These are phyloP conservation scores for Basidioascus undulatus DNA, from an alignment of 768 basidiomycete species.

Conservation along the genomic window DNA sequence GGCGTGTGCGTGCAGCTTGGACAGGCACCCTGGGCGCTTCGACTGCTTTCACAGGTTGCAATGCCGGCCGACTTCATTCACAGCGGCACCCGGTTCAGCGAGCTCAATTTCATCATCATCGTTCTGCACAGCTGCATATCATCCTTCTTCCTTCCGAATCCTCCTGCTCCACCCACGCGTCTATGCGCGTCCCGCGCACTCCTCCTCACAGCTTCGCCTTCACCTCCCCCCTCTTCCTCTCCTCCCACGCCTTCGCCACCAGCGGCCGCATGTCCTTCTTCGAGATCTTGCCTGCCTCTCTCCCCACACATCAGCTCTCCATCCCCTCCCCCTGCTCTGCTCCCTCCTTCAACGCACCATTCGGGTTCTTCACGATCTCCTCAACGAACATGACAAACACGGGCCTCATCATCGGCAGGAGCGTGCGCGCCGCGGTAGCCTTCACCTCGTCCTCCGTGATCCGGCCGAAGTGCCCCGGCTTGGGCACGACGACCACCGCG, in stretches of 20 bases:
- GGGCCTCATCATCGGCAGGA: conserved; percentile 9
- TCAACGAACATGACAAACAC: conserved; percentile 7
- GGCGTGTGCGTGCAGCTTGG: too few relatives aligned
- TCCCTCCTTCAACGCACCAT: too few relatives aligned
- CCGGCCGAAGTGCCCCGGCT: conserved; percentile 9
- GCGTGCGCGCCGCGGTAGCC: not conserved
- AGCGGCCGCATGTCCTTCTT: conserved; percentile 6
- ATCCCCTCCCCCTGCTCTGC: too few relatives aligned
- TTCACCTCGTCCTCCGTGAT: conserved; percentile 3
- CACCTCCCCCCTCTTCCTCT: not conserved
- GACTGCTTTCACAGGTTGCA: conserved; percentile 38
- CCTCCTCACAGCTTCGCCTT: not conserved
- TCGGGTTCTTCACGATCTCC: conserved; percentile 7
- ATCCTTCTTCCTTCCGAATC: too few relatives aligned
- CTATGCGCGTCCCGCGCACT: not conserved
- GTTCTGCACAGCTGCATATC: too few relatives aligned
- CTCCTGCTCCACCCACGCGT: not conserved
- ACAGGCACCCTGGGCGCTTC: not conserved
- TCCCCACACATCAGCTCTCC: too few relatives aligned
- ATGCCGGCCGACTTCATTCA: conserved; percentile 52
- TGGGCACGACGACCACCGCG: not conserved
- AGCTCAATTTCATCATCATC: not conserved
- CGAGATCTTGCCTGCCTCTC: too few relatives aligned
- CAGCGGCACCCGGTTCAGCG: conserved; percentile 9
- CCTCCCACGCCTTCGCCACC: conserved; percentile 1